phyloP scores from a whole-genome alignment of 805 yeast species.

The Lachancea sp. region DNA sequence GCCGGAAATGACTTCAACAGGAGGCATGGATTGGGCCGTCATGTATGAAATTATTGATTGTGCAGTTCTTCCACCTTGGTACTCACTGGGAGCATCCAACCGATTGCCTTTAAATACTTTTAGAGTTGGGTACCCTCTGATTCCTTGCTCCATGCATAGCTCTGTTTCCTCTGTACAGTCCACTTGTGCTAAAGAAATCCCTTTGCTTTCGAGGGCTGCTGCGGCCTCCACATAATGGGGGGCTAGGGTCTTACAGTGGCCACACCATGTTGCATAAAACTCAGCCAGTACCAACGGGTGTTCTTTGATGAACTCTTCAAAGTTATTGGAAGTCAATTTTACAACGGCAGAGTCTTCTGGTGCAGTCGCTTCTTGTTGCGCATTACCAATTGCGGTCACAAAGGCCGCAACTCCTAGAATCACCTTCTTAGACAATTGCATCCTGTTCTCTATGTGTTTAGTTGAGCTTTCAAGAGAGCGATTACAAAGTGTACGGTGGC shows the following conservation, averaged over 20 bases:
- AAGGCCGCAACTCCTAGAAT: conserved; percentile 22
- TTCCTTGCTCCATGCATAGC: conserved; percentile 58
- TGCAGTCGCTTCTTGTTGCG: conserved; percentile 56
- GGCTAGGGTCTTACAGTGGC: conserved; percentile 84
- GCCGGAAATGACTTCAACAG: conserved; percentile 48
- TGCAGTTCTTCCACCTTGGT: conserved; percentile 80
- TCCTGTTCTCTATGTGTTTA: background rate
- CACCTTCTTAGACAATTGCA: conserved; percentile 17
- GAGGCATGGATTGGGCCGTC: conserved; percentile 77
- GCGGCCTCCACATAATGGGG: conserved; percentile 80
- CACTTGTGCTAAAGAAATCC: conserved; percentile 71
- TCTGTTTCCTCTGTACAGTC: conserved; percentile 78
- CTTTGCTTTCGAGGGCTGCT: conserved; percentile 57
- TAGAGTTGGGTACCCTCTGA: conserved; percentile 80
- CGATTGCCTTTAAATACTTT: conserved; percentile 60
- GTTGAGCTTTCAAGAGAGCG: background rate
- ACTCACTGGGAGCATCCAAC: conserved; percentile 44
- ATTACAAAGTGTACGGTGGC: background rate
- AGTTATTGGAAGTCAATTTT: conserved; percentile 60
- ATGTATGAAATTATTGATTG: conserved; percentile 71
- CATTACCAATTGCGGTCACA: conserved; percentile 26
- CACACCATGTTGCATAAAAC: conserved; percentile 97
- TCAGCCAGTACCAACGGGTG: conserved; percentile 81
- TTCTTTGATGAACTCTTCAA: conserved; percentile 55
- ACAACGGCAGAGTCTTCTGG: conserved; percentile 84